phyloP scores from a whole-genome alignment of 805 yeast species.

The Metschnikowia gelsemii region DNA sequence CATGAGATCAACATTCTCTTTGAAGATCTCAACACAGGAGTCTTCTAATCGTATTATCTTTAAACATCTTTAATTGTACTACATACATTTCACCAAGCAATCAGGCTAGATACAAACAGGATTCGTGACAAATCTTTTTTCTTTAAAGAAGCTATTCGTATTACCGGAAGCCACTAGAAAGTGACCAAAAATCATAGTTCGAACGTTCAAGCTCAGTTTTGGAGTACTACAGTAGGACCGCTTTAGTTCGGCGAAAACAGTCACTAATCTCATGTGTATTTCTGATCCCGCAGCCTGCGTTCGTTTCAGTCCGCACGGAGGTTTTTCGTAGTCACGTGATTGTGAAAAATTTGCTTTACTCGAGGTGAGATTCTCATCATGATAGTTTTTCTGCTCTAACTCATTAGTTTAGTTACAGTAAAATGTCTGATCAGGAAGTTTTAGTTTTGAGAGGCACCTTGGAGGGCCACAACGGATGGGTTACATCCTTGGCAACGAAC shows the following conservation, averaged over 20 bases:
- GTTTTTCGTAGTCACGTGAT: slow-evolving; percentile 14
- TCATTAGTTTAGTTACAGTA: slow-evolving; percentile 11
- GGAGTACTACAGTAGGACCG: no score
- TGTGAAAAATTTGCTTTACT: slow-evolving; percentile 18
- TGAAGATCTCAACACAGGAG: no score
- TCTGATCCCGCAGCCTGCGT: slow-evolving; percentile 37
- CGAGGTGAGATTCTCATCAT: not conserved
- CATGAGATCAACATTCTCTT: no score
- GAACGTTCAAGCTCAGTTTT: no score
- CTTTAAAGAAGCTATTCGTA: no score
- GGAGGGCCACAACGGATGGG: slow-evolving; percentile 88
- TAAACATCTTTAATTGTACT: no score
- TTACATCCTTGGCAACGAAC: slow-evolving; percentile 97
- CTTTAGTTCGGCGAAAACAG: slow-evolving; percentile 34
- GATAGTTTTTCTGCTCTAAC: slow-evolving; percentile 8
- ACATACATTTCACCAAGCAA: no score
- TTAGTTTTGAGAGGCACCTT: slow-evolving; percentile 99
- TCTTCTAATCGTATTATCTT: no score
- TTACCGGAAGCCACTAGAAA: no score
- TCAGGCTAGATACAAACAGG: no score
- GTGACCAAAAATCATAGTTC: no score
- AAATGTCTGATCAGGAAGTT: slow-evolving; percentile 88
- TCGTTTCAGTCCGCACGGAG: slow-evolving; percentile 23
- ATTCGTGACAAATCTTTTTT: no score
- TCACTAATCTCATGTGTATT: slow-evolving; percentile 37